Evolutionary conservation across 768 basidiomycete species (phyloP).

Genomic region (Lactarius evosmus): DNA sequence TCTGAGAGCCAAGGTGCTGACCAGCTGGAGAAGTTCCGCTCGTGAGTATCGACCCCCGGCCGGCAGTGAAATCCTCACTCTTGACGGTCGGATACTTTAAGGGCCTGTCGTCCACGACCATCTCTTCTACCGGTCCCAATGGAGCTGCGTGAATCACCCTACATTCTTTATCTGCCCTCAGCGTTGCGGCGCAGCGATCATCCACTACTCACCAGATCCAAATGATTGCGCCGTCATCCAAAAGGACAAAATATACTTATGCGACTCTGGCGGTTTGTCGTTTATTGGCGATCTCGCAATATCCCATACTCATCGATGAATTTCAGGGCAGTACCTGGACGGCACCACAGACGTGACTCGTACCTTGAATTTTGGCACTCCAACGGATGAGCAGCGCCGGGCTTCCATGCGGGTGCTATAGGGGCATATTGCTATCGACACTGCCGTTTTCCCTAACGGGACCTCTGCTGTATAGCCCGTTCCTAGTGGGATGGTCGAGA

Average conservation of each 20-base stretch:
- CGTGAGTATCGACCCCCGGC: conserved; percentile 46
- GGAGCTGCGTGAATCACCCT: conserved; percentile 56
- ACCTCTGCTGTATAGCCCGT: conserved; percentile 55
- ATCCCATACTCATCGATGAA: neutral
- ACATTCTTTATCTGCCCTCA: conserved; percentile 2
- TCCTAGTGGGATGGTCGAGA: neutral
- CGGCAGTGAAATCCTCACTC: neutral
- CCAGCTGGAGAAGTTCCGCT: conserved; percentile 74
- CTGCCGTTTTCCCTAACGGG: conserved; percentile 75
- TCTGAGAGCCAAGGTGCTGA: conserved; percentile 81
- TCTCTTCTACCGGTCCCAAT: conserved; percentile 90
- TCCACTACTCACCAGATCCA: conserved; percentile 86
- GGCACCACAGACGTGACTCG: conserved; percentile 95
- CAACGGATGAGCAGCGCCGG: conserved; percentile 76
- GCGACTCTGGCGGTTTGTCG: conserved; percentile 78
- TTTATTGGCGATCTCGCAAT: neutral
- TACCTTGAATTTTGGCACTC: conserved; percentile 88
- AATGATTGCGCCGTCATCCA: conserved; percentile 69
- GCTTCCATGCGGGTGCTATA: conserved; percentile 91
- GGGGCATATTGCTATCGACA: conserved; percentile 88
- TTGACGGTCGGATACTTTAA: conserved; percentile 45
- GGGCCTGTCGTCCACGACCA: conserved; percentile 88
- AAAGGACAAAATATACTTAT: conserved; percentile 73
- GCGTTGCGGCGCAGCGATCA: conserved; percentile 57
- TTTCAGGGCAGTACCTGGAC: conserved; percentile 74